Base-by-base conservation (phyloP, 179 eudicot genomes). In the Vitellaria paradoxa region DNA sequence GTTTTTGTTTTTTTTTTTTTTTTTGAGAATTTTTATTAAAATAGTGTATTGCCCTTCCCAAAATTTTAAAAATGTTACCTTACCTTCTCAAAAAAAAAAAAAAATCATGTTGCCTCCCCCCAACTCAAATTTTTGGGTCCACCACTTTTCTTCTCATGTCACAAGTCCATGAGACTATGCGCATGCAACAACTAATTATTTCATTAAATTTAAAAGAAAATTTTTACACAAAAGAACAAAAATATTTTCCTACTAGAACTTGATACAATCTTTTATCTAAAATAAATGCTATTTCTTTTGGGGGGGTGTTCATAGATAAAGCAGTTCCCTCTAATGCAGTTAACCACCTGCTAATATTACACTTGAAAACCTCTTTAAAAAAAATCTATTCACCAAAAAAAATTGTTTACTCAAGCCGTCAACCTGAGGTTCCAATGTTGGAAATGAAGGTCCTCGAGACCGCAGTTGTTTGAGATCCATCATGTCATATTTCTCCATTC, bases 381-480 rank as follows among this genome's bases (percentile, higher is more conserved):
- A 42, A 42, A 18, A 73, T 26, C 40, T 49, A 47, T 20, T 13
- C 68, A 49, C 71, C 55, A 40, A 15, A 53, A 26, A 8, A 26
- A 40, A 12, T 37, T 26, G 46, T 50, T 9, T 15, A 47, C 7
- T 77, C 21, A 60, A 63, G 57, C 68, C 60, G 68, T 77, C 62
- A 74, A 95, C 99, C 99, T 95, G 92, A 83, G 99, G 97, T 82
- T 93, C 98, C 84, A 92, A 26, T 23, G 83, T 76, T 53, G 98
- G 92, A 65, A 85, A 81, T 82, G 88, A 76, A 79, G 94, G 83
- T 26, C 82, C 88, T 56, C 47, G 71, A 76, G 82, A 46, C 75
- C 85, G 86, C 74, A 81, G 73, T 59, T 65, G 78, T 76, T 79
- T 85, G 63, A 76, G 74, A 81, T 87, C 90, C 13, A 70, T 24